These are phyloP conservation scores for Aspergillus nanangensis DNA, from an alignment of 495 filamentous ascomycete species.

Conservation along the genomic window DNA sequence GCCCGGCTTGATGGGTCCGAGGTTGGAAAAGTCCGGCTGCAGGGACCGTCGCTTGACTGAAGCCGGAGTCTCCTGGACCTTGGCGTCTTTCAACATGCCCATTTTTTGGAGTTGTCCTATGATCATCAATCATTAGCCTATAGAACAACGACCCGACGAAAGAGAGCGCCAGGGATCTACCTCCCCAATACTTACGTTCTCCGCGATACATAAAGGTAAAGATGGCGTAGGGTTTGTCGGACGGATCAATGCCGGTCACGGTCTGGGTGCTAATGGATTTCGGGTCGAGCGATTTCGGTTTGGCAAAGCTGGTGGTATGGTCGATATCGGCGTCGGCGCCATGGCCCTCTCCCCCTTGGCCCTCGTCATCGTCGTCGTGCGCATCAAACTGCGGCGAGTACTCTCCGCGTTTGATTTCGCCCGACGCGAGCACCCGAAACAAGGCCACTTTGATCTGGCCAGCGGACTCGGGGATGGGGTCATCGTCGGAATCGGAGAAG, in stretches of 20 bases:
- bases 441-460: constrained; percentile 98
- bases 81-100: constrained; percentile 68
- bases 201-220: constrained; percentile 99
- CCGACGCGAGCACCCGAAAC: constrained; percentile 91
- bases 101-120: constrained; percentile 90
- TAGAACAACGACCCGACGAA: neutral
- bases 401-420: constrained; percentile 94
- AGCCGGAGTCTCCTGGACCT: constrained; percentile 52
- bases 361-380: constrained; percentile 83
- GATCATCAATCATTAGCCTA: constrained; percentile 12
- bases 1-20: constrained; percentile 76
- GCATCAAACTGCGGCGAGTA: constrained; percentile 98
- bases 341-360: constrained; percentile 40
- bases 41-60: constrained; percentile 67
- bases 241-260: constrained; percentile 94
- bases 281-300: constrained; percentile 93
- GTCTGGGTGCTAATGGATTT: constrained; percentile 98
- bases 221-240: constrained; percentile 90
- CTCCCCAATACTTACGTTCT: constrained; percentile 84
- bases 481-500: constrained; percentile 76
- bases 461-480: constrained; percentile 86
- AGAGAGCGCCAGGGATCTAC: neutral
- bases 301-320: constrained; percentile 97
- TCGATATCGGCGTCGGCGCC: constrained; percentile 68
- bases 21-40: constrained; percentile 75